phyloP scores from a whole-genome alignment of 1,284 basidiomycete genomes.

The Ganoderma lucidum region DNA sequence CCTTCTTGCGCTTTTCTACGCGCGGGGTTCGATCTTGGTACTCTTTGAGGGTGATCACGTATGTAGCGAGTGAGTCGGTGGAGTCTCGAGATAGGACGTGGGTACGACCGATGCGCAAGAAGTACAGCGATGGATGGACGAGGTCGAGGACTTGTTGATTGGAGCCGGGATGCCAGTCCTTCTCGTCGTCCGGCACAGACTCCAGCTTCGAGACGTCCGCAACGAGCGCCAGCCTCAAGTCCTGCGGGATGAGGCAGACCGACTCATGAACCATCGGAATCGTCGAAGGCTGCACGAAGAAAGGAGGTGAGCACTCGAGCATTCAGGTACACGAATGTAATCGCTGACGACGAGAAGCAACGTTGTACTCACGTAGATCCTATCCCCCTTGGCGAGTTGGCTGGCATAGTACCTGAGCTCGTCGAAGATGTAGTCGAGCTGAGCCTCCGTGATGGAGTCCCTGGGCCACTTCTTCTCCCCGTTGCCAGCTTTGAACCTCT shows the following conservation, averaged over 20 bases:
- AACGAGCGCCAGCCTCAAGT: background rate
- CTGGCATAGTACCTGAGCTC: slow-evolving; percentile 8
- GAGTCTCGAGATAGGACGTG: background rate
- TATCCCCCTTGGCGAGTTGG: background rate
- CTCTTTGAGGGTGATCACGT: background rate
- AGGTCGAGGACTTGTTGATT: slow-evolving; percentile 18
- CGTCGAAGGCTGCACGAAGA: background rate
- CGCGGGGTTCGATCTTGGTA: slow-evolving; percentile 1
- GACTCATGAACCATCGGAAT: slow-evolving; percentile 9
- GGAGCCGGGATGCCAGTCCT: slow-evolving; percentile 21
- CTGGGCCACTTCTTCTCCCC: slow-evolving; percentile 19
- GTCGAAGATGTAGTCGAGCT: slow-evolving; percentile 22
- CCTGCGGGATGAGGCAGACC: background rate
- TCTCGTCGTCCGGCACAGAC: slow-evolving; percentile 13
- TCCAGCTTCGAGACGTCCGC: slow-evolving; percentile 7
- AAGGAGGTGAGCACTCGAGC: background rate
- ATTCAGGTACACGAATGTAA: background rate
- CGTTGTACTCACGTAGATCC: slow-evolving; percentile 37
- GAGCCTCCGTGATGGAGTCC: slow-evolving; percentile 8
- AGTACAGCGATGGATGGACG: slow-evolving; percentile 20
- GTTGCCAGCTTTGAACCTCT: background rate
- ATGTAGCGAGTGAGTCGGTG: background rate
- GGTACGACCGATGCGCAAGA: slow-evolving; percentile 12
- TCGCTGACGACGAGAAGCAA: background rate
- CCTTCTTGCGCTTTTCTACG: background rate